Evolutionary conservation across 345 rosid genomes (phyloP).

Genomic region (Passiflora organensis): DNA sequence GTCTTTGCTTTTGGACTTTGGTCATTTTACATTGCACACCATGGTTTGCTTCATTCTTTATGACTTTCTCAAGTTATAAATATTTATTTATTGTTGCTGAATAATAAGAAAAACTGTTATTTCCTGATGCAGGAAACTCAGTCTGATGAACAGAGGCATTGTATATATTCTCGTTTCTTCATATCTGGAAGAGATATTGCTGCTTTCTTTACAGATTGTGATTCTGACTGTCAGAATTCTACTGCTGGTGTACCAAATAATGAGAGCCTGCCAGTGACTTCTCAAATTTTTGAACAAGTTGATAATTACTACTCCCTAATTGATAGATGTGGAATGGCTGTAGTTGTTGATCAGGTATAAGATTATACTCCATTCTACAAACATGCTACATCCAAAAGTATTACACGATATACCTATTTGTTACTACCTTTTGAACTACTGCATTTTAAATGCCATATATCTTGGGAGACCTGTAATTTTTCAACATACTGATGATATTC

Average conservation of each 20-base stretch:
- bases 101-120: slow-evolving; percentile 6
- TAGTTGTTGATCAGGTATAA: slow-evolving; percentile 88
- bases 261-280: slow-evolving; percentile 32
- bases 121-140: slow-evolving; percentile 57
- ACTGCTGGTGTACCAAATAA: slow-evolving; percentile 36
- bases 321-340: slow-evolving; percentile 95
- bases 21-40: slow-evolving; percentile 86
- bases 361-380: neutral
- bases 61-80: slow-evolving; percentile 15
- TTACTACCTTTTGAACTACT: no score
- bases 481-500: neutral
- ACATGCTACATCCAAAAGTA: neutral
- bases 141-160: slow-evolving; percentile 72
- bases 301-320: slow-evolving; percentile 66
- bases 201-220: slow-evolving; percentile 76
- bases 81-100: slow-evolving; percentile 17
- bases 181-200: slow-evolving; percentile 96
- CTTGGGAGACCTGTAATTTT: neutral
- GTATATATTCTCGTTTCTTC: slow-evolving; percentile 78
- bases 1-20: slow-evolving; percentile 94
- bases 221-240: slow-evolving; percentile 42
- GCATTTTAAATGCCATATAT: neutral
- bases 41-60: slow-evolving; percentile 42
- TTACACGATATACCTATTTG: neutral
- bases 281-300: slow-evolving; percentile 39